Evolutionary conservation across 257 asterid species (phyloP), one percentile per base, ranked within the genome.

Genomic region (Solanum commersonii): DNA sequence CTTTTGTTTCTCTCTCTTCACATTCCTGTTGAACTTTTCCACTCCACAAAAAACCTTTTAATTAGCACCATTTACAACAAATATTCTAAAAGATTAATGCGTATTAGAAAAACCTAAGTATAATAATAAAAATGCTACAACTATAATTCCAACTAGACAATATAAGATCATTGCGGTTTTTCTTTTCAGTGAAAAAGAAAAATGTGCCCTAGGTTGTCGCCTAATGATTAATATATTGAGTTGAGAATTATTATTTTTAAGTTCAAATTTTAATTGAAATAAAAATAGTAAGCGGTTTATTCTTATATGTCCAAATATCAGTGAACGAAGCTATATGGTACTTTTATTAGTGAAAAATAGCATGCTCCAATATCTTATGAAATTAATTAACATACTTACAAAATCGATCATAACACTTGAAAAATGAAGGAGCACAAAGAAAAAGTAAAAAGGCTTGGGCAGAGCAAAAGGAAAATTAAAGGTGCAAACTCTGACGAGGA

Each of bases 401-500:
- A 33, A 72, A 52, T 52, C 25, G 2, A 10, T 6, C 11, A 1
- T 70, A 33, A 33, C 15, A 72, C 2, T 72, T 52, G 2, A 33
- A 35, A 38, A 15, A 56, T 29, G 29, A 83, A 46, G 84, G 42
- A 82, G 59, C 31, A 40, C 33, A 76, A 88, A 67, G 77, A 35
- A 85, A 84, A 87, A 74, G 84, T 18, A n/a, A 10, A 20, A 71
- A 20, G 42, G 10, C 20, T 68, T 73, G 89, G 85, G 44, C 84
- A 85, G 79, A 34, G 38, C 86, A 76, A 87, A 85, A 81, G 70
- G 85, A 82, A 85, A 82, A 42, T 34, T 33, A 78, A 88, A 87
- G 73, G 84, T 22, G 8, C 10, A 46, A 71, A 42, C n/a, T 88
- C 86, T 90, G 90, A 89, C 88, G 16, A 79, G 63, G 67, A 84